Evolutionary conservation across 495 filamentous ascomycete genomes (phyloP).

Genomic region (Penicillium mononematosum): DNA sequence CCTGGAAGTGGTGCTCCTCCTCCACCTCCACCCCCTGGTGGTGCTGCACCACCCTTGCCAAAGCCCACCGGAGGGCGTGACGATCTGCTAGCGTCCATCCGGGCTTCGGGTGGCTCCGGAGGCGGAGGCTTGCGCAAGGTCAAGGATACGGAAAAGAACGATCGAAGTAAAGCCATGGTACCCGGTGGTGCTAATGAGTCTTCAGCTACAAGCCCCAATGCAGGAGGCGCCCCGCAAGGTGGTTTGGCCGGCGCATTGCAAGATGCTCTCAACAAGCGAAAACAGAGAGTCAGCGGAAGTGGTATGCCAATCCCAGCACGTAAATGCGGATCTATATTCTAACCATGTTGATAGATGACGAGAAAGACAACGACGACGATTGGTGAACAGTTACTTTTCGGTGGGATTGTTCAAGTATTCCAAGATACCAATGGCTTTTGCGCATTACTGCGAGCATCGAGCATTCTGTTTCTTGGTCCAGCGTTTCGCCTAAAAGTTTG

Average conservation of each 20-base stretch:
- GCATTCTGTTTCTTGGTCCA: slow-evolving; percentile 21
- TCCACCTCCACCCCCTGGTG: slow-evolving; percentile 66
- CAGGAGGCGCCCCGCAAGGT: slow-evolving; percentile 56
- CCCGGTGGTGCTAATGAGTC: slow-evolving; percentile 55
- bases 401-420: slow-evolving; percentile 15
- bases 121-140: slow-evolving; percentile 78
- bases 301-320: slow-evolving; percentile 59
- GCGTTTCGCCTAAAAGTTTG: slow-evolving; percentile 24
- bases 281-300: slow-evolving; percentile 84
- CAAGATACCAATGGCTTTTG: slow-evolving; percentile 23
- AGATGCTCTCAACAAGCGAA: slow-evolving; percentile 72
- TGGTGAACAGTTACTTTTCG: slow-evolving; percentile 49
- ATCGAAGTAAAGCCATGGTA: slow-evolving; percentile 72
- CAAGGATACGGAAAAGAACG: slow-evolving; percentile 68
- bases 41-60: slow-evolving; percentile 58
- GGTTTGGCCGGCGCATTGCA: slow-evolving; percentile 81
- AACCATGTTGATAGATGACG: slow-evolving; percentile 61
- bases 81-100: slow-evolving; percentile 79
- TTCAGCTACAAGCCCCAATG: slow-evolving; percentile 47
- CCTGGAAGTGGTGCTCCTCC: slow-evolving; percentile 54
- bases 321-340: slow-evolving; percentile 8
- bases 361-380: slow-evolving; percentile 74
- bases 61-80: slow-evolving; percentile 51
- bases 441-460: slow-evolving; percentile 24
- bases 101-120: slow-evolving; percentile 68